Evolutionary conservation across 1,139 yeast genomes (phyloP).

Genomic region (Nakaseomyces delphensis): DNA sequence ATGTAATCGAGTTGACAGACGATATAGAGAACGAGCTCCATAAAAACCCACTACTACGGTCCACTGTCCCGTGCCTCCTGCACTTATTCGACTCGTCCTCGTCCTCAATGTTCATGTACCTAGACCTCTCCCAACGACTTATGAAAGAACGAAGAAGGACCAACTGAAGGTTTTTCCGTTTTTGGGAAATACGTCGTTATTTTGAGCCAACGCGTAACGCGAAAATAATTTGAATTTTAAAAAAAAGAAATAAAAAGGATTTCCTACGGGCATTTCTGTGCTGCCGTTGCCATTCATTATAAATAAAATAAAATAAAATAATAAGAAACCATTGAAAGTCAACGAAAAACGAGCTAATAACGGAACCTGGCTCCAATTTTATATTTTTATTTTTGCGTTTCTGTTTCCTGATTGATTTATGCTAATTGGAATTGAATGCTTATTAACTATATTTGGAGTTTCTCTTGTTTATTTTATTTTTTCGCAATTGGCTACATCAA

Average conservation of each 20-base stretch:
- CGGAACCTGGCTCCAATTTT: too few relatives aligned
- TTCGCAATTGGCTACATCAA: neutral
- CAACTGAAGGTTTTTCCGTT: neutral
- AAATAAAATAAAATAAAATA: too few relatives aligned
- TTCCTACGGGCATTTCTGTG: too few relatives aligned
- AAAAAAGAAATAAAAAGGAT: too few relatives aligned
- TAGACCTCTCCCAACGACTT: constrained; percentile 2
- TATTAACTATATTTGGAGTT: too few relatives aligned
- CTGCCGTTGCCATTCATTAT: too few relatives aligned
- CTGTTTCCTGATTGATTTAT: too few relatives aligned
- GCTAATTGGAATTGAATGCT: too few relatives aligned
- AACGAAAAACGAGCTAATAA: too few relatives aligned
- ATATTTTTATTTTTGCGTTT: too few relatives aligned
- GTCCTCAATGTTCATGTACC: constrained; percentile 2
- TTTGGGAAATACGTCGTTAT: neutral
- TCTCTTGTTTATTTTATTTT: neutral
- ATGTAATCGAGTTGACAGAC: neutral
- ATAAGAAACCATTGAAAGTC: too few relatives aligned
- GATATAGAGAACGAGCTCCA: neutral
- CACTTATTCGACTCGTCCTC: neutral
- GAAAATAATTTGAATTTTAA: too few relatives aligned
- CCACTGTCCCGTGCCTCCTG: constrained; percentile 3
- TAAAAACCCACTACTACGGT: neutral
- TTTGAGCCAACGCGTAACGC: neutral
- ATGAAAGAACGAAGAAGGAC: neutral